Evolutionary conservation across 176 grass and related monocot genomes (phyloP).

Genomic region (Oryza glaberrima): DNA sequence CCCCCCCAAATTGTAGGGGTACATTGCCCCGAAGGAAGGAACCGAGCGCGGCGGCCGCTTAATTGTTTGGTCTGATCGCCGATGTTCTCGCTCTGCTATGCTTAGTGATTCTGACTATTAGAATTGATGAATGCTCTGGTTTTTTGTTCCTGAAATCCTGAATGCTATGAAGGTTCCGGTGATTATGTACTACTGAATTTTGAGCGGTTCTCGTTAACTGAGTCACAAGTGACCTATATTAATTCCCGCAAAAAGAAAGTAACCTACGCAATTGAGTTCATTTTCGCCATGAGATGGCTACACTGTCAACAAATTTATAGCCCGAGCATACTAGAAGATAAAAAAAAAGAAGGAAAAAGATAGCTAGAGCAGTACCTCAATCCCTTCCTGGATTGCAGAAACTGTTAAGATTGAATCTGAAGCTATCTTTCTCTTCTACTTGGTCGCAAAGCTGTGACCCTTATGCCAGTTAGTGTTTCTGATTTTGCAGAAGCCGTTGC

Average conservation of each 20-base stretch:
- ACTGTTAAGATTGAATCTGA: background rate
- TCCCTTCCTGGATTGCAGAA: background rate
- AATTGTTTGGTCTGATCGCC: background rate
- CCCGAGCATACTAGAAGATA: background rate
- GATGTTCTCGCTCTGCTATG: too few relatives aligned
- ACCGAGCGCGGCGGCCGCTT: background rate
- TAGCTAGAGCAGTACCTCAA: background rate
- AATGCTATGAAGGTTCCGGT: background rate
- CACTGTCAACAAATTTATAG: background rate
- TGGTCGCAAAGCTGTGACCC: background rate
- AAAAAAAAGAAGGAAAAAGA: background rate
- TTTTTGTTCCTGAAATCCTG: background rate
- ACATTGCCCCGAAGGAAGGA: background rate
- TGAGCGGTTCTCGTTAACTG: background rate
- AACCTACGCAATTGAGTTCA: background rate
- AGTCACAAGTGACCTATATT: too few relatives aligned
- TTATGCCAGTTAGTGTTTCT: constrained; percentile 9
- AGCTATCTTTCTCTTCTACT: background rate
- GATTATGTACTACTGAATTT: background rate
- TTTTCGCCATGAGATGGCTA: background rate
- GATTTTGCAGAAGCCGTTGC: background rate
- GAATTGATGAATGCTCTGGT: background rate
- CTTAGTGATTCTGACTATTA: background rate
- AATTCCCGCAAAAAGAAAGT: background rate
- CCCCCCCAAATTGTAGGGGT: background rate